phyloP scores from a whole-genome alignment of 192 early-diverging fungal genomes.

The Cetraspora pellucida region DNA sequence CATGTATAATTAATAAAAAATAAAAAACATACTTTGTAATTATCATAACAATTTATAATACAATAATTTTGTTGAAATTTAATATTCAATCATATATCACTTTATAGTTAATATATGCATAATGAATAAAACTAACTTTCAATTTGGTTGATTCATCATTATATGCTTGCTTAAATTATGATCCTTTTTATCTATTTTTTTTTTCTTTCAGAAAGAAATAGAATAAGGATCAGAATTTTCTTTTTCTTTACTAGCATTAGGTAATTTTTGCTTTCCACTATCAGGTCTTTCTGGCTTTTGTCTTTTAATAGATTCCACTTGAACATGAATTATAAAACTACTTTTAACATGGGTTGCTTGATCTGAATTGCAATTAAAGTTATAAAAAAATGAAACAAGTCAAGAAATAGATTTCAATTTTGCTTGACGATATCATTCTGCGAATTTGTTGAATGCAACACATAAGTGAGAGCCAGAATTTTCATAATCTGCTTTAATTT shows the following conservation, averaged over 20 bases:
- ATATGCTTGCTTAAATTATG: no score
- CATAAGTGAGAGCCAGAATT: not conserved
- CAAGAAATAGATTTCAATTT: slow-evolving; percentile 12
- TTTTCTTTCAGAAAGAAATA: not conserved
- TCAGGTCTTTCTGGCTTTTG: not conserved
- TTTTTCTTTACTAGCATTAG: not conserved
- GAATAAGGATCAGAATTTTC: not conserved
- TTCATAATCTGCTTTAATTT: slow-evolving; percentile 13
- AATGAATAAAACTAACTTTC: no score
- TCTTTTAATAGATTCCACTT: slow-evolving; percentile 5
- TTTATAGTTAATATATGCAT: no score
- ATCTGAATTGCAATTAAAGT: not conserved
- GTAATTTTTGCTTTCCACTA: slow-evolving; percentile 1
- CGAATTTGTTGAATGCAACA: not conserved
- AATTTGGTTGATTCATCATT: no score
- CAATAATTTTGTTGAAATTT: no score
- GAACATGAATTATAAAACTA: not conserved
- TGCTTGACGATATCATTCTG: slow-evolving; percentile 6
- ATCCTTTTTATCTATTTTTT: no score
- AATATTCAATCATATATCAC: no score
- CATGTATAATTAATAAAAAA: no score
- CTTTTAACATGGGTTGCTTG: slow-evolving; percentile 3
- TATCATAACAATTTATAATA: no score
- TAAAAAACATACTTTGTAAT: no score
- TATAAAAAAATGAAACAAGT: not conserved